phyloP scores from a whole-genome alignment of 768 basidiomycete genomes.

The Boletus patriciae region DNA sequence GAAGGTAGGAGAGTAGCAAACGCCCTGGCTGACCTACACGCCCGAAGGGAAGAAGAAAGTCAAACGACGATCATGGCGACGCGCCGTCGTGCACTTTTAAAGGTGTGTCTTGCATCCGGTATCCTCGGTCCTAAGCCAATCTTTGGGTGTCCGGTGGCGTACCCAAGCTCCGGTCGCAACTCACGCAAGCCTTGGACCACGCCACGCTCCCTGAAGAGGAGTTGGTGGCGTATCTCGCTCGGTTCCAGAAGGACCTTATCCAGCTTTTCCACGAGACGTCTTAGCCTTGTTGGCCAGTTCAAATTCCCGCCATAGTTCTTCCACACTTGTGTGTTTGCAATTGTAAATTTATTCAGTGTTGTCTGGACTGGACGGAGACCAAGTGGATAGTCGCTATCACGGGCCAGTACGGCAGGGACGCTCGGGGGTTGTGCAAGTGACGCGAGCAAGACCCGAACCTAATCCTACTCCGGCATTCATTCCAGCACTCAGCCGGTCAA shows the following conservation, averaged over 20 bases:
- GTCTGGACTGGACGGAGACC: neutral
- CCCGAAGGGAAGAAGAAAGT: slow-evolving; percentile 58
- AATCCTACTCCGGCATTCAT: no score
- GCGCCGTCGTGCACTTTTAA: slow-evolving; percentile 66
- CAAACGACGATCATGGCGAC: slow-evolving; percentile 55
- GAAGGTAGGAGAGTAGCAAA: slow-evolving; percentile 64
- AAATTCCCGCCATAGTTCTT: neutral
- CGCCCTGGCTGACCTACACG: slow-evolving; percentile 56
- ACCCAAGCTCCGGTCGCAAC: slow-evolving; percentile 67
- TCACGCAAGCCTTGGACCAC: slow-evolving; percentile 69
- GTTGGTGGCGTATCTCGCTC: slow-evolving; percentile 59
- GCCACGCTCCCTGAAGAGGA: slow-evolving; percentile 75
- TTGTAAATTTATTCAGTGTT: neutral
- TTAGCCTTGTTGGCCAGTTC: slow-evolving; percentile 7
- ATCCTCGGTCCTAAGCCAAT: neutral
- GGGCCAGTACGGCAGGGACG: slow-evolving; percentile 1
- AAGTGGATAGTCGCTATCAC: slow-evolving; percentile 17
- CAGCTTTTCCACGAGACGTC: slow-evolving; percentile 40
- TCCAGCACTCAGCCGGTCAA: no score
- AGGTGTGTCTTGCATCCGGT: slow-evolving; percentile 46
- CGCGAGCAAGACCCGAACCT: no score
- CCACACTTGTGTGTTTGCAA: slow-evolving; percentile 4
- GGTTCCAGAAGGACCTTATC: slow-evolving; percentile 71
- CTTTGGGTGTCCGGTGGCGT: neutral
- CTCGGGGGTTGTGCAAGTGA: neutral